These are phyloP conservation scores for Kentomonas sorsogonicus DNA, from an alignment of 208 protist species.

Conservation along the genomic window DNA sequence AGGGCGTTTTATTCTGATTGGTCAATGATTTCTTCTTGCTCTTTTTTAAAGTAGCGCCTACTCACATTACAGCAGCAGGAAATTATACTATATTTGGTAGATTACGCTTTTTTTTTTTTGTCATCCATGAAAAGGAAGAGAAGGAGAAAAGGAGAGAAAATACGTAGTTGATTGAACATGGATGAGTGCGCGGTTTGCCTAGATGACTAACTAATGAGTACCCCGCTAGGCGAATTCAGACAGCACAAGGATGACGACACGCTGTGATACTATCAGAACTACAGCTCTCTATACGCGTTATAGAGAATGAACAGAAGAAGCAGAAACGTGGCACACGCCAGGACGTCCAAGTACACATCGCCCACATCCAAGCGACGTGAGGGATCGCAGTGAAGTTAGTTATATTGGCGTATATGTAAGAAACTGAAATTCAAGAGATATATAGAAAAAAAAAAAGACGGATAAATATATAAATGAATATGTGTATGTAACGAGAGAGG, in stretches of 20 bases:
- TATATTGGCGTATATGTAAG: no score
- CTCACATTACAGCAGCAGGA: not conserved
- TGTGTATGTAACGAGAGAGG: not conserved
- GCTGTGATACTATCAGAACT: not conserved
- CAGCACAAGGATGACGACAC: not conserved
- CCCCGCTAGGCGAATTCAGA: not conserved
- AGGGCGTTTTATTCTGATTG: not conserved
- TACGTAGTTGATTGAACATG: no score
- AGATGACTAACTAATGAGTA: not conserved
- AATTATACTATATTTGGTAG: not conserved
- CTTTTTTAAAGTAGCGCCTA: not conserved
- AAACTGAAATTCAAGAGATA: not conserved
- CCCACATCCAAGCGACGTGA: no score
- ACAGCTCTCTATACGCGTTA: not conserved
- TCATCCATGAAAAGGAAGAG: constrained; percentile 1
- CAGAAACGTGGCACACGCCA: not conserved
- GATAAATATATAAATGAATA: not conserved
- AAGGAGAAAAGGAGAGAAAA: not conserved
- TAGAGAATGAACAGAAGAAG: not conserved
- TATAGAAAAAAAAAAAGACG: constrained; percentile 1
- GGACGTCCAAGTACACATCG: not conserved
- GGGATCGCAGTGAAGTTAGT: no score
- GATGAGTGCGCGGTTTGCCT: not conserved
- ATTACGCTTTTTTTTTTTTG: not conserved
- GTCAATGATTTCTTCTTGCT: not conserved